These are phyloP conservation scores for Evansstolkia leycettana DNA, from an alignment of 495 filamentous ascomycete genomes.

Conservation along the genomic window DNA sequence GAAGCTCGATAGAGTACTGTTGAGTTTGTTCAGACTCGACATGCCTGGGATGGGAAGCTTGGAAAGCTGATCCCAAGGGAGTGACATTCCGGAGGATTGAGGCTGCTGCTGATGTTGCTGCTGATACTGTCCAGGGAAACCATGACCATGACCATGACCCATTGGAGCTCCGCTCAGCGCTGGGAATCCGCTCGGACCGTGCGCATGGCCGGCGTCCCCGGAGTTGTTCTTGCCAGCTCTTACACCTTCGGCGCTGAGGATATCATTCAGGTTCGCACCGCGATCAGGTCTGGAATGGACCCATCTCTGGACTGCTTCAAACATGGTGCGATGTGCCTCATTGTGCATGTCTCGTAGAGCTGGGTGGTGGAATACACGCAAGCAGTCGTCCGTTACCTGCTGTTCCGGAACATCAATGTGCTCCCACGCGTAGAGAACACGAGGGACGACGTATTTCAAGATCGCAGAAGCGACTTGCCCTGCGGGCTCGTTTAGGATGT, in stretches of 20 bases:
- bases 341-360: slow-evolving; percentile 55
- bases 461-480: slow-evolving; percentile 70
- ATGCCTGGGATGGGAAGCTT: slow-evolving; percentile 31
- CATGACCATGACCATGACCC: slow-evolving; percentile 6
- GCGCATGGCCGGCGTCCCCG: slow-evolving; percentile 22
- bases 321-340: slow-evolving; percentile 81
- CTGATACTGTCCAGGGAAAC: slow-evolving; percentile 8
- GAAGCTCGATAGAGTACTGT: slow-evolving; percentile 24
- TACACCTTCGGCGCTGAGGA: slow-evolving; percentile 73
- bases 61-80: slow-evolving; percentile 27
- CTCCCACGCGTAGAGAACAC: slow-evolving; percentile 83
- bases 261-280: slow-evolving; percentile 47
- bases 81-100: slow-evolving; percentile 4
- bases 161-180: slow-evolving; percentile 11
- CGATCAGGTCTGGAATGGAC: slow-evolving; percentile 50
- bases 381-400: slow-evolving; percentile 65
- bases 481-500: slow-evolving; percentile 78
- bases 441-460: slow-evolving; percentile 73
- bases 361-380: slow-evolving; percentile 80
- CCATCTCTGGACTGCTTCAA: slow-evolving; percentile 68
- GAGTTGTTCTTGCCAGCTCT: slow-evolving; percentile 63
- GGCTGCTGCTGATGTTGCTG: slow-evolving; percentile 13
- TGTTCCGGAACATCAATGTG: slow-evolving; percentile 66
- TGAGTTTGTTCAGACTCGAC: slow-evolving; percentile 24
- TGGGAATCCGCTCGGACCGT: slow-evolving; percentile 17